phyloP scores from a whole-genome alignment of 2,329 filamentous ascomycete species.

The Huntiella savannae region DNA sequence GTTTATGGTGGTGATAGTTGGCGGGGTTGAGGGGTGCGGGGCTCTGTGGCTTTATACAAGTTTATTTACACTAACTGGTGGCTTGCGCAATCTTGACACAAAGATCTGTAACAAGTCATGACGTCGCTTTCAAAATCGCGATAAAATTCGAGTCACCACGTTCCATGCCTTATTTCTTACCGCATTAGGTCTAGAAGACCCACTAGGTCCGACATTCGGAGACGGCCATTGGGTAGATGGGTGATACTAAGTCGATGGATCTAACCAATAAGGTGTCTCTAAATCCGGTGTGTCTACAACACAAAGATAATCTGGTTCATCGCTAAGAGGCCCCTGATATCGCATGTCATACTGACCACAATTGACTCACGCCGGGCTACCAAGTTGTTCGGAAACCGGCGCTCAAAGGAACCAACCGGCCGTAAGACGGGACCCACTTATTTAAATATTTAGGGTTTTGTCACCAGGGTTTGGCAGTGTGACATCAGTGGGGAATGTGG shows the following conservation, averaged over 20 bases:
- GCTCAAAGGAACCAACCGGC: not conserved
- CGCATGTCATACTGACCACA: not conserved
- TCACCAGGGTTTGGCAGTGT: not conserved
- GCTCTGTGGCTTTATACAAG: not conserved
- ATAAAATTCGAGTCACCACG: not conserved
- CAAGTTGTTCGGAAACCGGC: not conserved
- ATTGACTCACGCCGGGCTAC: not conserved
- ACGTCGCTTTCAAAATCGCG: not conserved
- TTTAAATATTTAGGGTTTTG: not conserved
- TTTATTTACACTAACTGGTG: not conserved
- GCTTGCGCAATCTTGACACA: not conserved
- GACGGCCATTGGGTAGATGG: not conserved
- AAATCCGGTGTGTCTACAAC: not conserved
- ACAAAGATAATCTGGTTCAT: not conserved
- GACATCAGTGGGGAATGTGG: not conserved
- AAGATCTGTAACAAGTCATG: not conserved
- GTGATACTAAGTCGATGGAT: not conserved
- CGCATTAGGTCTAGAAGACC: not conserved
- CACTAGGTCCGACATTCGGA: conserved; percentile 4
- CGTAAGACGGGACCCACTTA: not conserved
- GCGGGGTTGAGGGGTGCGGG: not conserved
- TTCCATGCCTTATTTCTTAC: not conserved
- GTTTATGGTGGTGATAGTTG: not conserved
- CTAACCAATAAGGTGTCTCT: not conserved
- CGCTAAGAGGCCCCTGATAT: not conserved